Percentiles rank a stretch among this genome's conserved stretches.
Conservation (phyloP, 1,284 basidiomycete species). For the Rhizoctonia solani region DNA sequence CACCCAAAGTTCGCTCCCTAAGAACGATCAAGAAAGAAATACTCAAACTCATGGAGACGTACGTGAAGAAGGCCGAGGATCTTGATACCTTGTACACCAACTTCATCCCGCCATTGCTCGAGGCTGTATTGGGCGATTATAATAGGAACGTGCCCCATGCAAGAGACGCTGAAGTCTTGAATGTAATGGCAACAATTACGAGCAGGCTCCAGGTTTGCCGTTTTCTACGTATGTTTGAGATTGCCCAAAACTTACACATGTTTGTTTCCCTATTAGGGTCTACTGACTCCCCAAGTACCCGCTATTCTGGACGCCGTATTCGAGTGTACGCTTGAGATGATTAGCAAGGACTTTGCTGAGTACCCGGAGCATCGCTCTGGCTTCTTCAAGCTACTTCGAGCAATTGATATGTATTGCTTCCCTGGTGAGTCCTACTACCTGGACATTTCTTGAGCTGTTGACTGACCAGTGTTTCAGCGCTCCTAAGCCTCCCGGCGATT, state of each 20-base stretch:
- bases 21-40: constrained; percentile 99
- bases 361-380: constrained; percentile 97
- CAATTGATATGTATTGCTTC: constrained; percentile 96
- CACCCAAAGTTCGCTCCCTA: constrained; percentile 92
- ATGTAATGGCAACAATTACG: constrained; percentile 98
- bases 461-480: constrained; percentile 53
- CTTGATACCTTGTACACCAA: constrained; percentile 89
- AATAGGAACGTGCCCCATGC: constrained; percentile 92
- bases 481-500: constrained; percentile 83
- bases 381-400: constrained; percentile 94
- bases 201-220: constrained; percentile 76
- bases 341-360: constrained; percentile 98
- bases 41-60: constrained; percentile 95
- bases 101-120: constrained; percentile 94
- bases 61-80: constrained; percentile 96
- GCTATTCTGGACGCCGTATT: constrained; percentile 97
- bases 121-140: constrained; percentile 97
- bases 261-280: constrained; percentile 78
- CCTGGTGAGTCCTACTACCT: constrained; percentile 60
- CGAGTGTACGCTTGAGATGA: constrained; percentile 97
- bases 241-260: constrained; percentile 56
- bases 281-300: constrained; percentile 93
- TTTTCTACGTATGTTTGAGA: background rate
- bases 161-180: constrained; percentile 95
- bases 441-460: constrained; percentile 12